Evolutionary conservation across 768 basidiomycete species (phyloP), one percentile per base, ranked within the genome.

Genomic region (Boletus sp.): DNA sequence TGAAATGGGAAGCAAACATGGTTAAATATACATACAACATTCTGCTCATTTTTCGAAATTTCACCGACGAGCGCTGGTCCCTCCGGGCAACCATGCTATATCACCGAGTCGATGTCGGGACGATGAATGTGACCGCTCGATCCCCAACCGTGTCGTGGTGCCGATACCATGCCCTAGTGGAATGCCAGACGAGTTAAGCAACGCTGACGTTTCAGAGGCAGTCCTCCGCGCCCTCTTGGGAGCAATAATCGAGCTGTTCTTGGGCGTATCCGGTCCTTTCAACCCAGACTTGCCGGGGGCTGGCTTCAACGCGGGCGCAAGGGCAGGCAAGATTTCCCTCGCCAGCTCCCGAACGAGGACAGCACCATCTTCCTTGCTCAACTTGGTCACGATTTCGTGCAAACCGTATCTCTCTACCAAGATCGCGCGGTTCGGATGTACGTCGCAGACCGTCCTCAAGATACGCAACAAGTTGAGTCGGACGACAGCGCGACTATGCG

Each of bases 321-420:
- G 77, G 0, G 84, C 79, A 0, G 91, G 91, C 23, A 91, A 75
- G 54, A 93, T 91, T 70, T 93, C 91, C 61, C 87, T 79, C 19
- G 93, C 93, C 42, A 97, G 72, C 69, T 98, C 91, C 53, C 90
- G 79, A 17, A 97, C 93, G 29, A 99, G 79, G 17, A 98, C 88
- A 0, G 96, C 94, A 13, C 84, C 89, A 68, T 99, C 97, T 47
- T 87, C 84, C 58, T 83, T 80, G 65, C 90, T 91, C 46, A 98
- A 74, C 56, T 81, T 80, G 60, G 85, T 82, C 53, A 99, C 91
- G 4, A 93, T 83, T 33, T 85, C 87, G 53, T 88, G 77, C 47
- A 96, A 72, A 0, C 89, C 90, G 65, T 90, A 96, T 44, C 83
- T 78, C 66, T 90, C 88, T 25, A 96, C 90, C 46, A 95, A 75